Evolutionary conservation across 805 yeast genomes (phyloP).

Genomic region (Kazachstania viticola): DNA sequence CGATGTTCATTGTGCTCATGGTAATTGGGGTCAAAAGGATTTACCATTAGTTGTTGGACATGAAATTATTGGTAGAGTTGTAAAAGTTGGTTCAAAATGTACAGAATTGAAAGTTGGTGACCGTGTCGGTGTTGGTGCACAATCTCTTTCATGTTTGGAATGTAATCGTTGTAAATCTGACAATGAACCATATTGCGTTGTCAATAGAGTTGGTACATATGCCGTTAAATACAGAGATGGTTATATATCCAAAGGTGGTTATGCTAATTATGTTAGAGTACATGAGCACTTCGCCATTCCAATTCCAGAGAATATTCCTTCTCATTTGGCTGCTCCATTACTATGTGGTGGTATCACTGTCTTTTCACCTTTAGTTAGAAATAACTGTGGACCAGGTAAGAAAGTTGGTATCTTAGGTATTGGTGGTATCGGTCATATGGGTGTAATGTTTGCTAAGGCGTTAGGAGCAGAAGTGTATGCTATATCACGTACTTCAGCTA

Average conservation of each 20-base stretch:
- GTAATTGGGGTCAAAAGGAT: conserved; percentile 13
- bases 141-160: conserved; percentile 45
- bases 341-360: conserved; percentile 72
- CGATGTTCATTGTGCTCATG: conserved; percentile 28
- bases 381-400: conserved; percentile 37
- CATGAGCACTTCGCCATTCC: conserved; percentile 53
- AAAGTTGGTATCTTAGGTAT: conserved; percentile 44
- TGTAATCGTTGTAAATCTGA: conserved; percentile 47
- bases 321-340: conserved; percentile 25
- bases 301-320: conserved; percentile 43
- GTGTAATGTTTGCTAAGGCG: conserved; percentile 44
- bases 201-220: conserved; percentile 38
- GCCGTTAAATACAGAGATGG: conserved; percentile 34
- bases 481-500: conserved; percentile 38
- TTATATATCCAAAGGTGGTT: conserved; percentile 51
- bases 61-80: conserved; percentile 51
- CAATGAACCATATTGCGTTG: conserved; percentile 47
- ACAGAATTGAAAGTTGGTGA: conserved; percentile 48
- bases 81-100: conserved; percentile 48
- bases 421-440: conserved; percentile 50
- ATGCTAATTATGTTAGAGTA: conserved; percentile 53
- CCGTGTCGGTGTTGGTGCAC: conserved; percentile 75
- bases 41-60: conserved; percentile 47
- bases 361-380: conserved; percentile 51
- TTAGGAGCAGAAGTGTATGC: conserved; percentile 51